phyloP scores from a whole-genome alignment of 2,329 filamentous ascomycete species.

The Colletotrichum navitas region DNA sequence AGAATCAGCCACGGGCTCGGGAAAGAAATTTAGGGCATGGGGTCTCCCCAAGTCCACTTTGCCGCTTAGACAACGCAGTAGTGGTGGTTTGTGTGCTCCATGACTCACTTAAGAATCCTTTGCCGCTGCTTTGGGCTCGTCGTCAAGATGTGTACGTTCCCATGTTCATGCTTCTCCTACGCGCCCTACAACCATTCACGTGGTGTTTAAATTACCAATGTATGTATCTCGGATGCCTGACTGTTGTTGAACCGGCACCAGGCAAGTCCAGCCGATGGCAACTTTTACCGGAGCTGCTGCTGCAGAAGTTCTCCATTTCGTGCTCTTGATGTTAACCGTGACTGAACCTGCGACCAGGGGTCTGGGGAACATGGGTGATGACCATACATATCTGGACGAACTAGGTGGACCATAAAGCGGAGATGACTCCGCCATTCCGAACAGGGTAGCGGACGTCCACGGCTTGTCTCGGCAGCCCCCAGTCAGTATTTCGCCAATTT shows the following conservation, averaged over 20 bases:
- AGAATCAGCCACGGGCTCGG: conserved; percentile 5
- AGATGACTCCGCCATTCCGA: conserved; percentile 21
- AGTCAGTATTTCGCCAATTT: conserved; percentile 8
- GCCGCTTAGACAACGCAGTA: not conserved
- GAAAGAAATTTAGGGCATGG: not conserved
- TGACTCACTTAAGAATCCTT: not conserved
- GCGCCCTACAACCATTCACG: not conserved
- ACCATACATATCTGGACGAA: not conserved
- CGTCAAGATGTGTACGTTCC: no score
- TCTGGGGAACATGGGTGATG: conserved; percentile 26
- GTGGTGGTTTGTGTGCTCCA: not conserved
- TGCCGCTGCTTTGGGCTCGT: not conserved
- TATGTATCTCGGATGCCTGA: not conserved
- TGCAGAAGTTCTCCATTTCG: conserved; percentile 13
- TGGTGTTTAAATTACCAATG: not conserved
- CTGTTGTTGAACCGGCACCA: not conserved
- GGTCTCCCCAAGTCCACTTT: not conserved
- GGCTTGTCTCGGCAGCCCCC: conserved; percentile 31
- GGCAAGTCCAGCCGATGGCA: not conserved
- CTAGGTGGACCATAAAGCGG: conserved; percentile 20
- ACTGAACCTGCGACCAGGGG: conserved; percentile 30
- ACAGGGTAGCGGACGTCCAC: conserved; percentile 16
- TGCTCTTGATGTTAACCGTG: conserved; percentile 6
- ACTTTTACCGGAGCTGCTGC: not conserved
- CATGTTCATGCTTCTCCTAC: not conserved